phyloP scores from a whole-genome alignment of 208 protist genomes.

The Acanthamoeba polyphaga region DNA sequence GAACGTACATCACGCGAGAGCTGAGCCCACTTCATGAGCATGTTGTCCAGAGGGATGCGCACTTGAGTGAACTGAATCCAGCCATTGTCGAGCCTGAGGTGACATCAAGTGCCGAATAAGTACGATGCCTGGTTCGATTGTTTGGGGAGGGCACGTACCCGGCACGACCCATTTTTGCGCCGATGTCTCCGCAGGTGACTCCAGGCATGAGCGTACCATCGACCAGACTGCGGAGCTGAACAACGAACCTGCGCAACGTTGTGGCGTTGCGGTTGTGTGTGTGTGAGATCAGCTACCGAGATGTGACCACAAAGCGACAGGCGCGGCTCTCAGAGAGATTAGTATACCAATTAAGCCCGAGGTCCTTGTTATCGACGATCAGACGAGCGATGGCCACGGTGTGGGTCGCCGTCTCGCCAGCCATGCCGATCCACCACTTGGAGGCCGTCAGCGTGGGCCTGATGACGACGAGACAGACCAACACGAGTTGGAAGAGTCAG shows the following conservation, averaged over 20 bases:
- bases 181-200: constrained; percentile 82
- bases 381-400: constrained; percentile 85
- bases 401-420: constrained; percentile 72
- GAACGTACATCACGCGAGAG: constrained; percentile 54
- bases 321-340: background rate
- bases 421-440: constrained; percentile 86
- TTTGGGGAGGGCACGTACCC: background rate
- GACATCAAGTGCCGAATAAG: background rate
- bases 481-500: no score
- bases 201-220: constrained; percentile 62
- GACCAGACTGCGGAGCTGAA: constrained; percentile 78
- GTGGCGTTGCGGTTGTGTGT: no score
- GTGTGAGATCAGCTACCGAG: background rate
- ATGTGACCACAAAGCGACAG: background rate
- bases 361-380: constrained; percentile 53
- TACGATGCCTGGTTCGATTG: background rate
- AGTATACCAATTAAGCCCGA: background rate
- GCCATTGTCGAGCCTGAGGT: constrained; percentile 84
- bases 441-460: constrained; percentile 78
- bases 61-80: constrained; percentile 82
- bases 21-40: constrained; percentile 78
- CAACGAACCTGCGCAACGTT: background rate
- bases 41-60: constrained; percentile 78
- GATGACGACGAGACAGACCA: background rate
- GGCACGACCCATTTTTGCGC: constrained; percentile 80